Evolutionary conservation across 1,284 basidiomycete species (phyloP).

Genomic region (Cutaneotrichosporon cutaneum): DNA sequence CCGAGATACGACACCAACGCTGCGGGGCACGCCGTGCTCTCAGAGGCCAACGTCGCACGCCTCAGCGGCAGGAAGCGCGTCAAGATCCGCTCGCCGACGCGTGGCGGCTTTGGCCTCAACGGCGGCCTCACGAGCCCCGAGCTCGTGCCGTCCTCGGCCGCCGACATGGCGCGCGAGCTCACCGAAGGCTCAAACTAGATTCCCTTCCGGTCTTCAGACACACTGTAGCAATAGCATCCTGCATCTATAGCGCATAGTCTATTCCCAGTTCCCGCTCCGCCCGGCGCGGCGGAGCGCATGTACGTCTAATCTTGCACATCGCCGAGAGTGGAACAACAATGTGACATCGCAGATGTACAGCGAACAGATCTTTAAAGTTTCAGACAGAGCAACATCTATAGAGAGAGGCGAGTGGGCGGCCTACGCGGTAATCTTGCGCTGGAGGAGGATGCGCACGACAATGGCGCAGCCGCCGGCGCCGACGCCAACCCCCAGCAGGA

Average conservation of each 20-base stretch:
- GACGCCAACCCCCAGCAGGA: constrained; percentile 24
- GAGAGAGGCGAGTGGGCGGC: neutral
- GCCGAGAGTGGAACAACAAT: too few relatives aligned
- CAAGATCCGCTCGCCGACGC: neutral
- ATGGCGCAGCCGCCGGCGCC: constrained; percentile 20
- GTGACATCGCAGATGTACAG: neutral
- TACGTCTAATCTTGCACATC: too few relatives aligned
- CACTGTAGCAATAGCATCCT: too few relatives aligned
- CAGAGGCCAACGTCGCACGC: neutral
- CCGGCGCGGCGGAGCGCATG: too few relatives aligned
- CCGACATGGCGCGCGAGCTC: too few relatives aligned
- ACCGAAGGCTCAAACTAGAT: too few relatives aligned
- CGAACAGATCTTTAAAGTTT: neutral
- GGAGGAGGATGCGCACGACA: constrained; percentile 13
- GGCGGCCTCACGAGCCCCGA: neutral
- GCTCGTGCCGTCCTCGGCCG: neutral
- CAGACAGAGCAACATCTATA: neutral
- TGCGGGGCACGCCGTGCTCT: neutral
- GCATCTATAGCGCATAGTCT: too few relatives aligned
- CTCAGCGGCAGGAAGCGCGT: neutral
- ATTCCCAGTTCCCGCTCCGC: too few relatives aligned
- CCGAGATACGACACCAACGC: neutral
- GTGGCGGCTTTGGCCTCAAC: neutral
- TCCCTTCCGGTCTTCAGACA: too few relatives aligned
- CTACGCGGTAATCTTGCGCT: neutral